Conservation (phyloP, 179 eudicot species). For the Carnegiea gigantea region DNA sequence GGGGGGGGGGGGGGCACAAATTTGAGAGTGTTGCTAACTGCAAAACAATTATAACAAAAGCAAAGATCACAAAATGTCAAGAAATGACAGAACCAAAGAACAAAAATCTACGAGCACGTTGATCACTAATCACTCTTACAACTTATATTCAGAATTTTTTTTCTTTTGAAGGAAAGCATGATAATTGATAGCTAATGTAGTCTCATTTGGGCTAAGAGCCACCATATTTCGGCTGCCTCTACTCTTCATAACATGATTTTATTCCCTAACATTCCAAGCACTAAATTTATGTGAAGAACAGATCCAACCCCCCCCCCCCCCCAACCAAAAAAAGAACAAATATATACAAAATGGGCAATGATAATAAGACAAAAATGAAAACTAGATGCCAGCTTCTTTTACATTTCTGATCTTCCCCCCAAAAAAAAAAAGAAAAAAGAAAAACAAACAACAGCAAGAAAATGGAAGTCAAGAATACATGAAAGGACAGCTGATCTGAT, state of each 20-base stretch:
- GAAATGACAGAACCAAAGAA: background rate
- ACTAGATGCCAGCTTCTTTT: too few relatives aligned
- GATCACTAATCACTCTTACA: background rate
- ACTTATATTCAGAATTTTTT: background rate
- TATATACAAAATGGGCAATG: too few relatives aligned
- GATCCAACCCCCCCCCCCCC: background rate
- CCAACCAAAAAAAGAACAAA: too few relatives aligned
- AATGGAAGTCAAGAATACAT: background rate
- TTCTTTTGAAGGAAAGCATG: background rate
- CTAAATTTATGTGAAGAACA: too few relatives aligned
- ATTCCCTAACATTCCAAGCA: too few relatives aligned
- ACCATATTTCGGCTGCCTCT: too few relatives aligned
- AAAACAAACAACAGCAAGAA: background rate
- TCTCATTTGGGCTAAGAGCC: too few relatives aligned
- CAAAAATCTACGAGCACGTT: background rate
- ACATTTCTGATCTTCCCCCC: too few relatives aligned
- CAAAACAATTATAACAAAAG: background rate
- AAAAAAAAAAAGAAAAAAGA: background rate
- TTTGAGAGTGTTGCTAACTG: background rate
- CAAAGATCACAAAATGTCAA: background rate
- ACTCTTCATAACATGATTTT: too few relatives aligned
- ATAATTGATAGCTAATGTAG: too few relatives aligned
- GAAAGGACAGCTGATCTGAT: background rate
- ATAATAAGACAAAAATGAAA: too few relatives aligned
- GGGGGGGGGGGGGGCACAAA: background rate